Percentiles rank a stretch among this genome's conserved stretches.
phyloP scores from a whole-genome alignment of 495 filamentous ascomycete genomes.

The Podospora appendiculata region DNA sequence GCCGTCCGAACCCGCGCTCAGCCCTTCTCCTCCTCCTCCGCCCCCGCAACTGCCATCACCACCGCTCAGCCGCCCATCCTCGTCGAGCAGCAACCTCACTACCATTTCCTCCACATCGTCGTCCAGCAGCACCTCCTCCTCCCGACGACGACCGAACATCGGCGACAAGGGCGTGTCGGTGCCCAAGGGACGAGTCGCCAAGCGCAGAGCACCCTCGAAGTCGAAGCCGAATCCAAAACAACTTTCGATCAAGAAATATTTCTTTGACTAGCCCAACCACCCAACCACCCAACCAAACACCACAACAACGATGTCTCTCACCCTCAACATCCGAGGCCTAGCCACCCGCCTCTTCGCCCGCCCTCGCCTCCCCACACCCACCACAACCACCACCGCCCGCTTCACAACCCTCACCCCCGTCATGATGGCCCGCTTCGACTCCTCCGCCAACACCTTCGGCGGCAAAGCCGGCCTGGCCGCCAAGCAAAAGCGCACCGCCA shows the following conservation, averaged over 20 bases:
- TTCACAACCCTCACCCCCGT: neutral
- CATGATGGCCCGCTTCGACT: neutral
- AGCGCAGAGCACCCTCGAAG: neutral
- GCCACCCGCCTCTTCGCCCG: constrained; percentile 16
- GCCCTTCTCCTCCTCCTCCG: neutral
- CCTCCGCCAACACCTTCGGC: neutral
- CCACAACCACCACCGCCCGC: constrained; percentile 2
- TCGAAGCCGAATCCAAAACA: neutral
- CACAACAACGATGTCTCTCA: constrained; percentile 12
- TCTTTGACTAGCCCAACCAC: neutral
- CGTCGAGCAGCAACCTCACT: neutral
- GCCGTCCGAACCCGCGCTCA: neutral
- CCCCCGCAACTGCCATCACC: neutral
- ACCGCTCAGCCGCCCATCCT: neutral
- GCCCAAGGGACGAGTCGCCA: neutral
- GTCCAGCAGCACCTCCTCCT: neutral
- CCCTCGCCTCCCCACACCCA: neutral
- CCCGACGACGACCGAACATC: neutral
- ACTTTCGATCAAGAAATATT: neutral
- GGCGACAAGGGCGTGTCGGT: neutral
- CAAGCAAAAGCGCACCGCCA: neutral
- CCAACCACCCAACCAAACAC: neutral
- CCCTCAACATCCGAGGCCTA: constrained; percentile 19
- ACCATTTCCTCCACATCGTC: neutral
- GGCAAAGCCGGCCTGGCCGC: neutral